A percentile compares a stretch with the other conserved stretches of the same genome.
phyloP scores from a whole-genome alignment of 2,329 filamentous ascomycete genomes.

The Fusarium siculi region DNA sequence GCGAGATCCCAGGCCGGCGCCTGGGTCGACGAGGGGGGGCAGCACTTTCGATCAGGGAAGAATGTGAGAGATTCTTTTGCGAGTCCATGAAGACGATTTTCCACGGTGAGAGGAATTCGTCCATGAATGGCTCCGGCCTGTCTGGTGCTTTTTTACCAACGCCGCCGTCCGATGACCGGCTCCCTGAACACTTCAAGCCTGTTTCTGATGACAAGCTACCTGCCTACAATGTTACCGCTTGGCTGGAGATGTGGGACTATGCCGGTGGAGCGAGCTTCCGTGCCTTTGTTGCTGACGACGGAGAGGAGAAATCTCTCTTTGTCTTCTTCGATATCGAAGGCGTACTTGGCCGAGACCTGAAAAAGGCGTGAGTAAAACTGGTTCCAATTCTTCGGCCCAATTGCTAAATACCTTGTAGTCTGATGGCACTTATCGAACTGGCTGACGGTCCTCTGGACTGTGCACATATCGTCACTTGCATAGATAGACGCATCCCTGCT shows the following conservation, averaged over 20 bases:
- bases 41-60: constrained; percentile 95
- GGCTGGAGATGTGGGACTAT: constrained; percentile 88
- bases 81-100: constrained; percentile 94
- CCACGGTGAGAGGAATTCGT: constrained; percentile 91
- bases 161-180: constrained; percentile 63
- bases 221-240: constrained; percentile 63
- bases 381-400: neutral
- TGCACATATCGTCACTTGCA: constrained; percentile 80
- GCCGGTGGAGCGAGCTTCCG: constrained; percentile 84
- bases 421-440: constrained; percentile 91
- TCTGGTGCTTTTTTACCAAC: constrained; percentile 75
- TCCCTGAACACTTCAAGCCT: constrained; percentile 51
- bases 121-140: constrained; percentile 83
- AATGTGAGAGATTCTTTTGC: constrained; percentile 99
- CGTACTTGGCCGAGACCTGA: constrained; percentile 79
- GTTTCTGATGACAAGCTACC: constrained; percentile 42
- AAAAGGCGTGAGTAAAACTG: constrained; percentile 77
- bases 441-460: constrained; percentile 81
- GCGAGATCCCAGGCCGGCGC: constrained; percentile 54
- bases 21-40: constrained; percentile 82
- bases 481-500: constrained; percentile 75
- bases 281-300: constrained; percentile 81
- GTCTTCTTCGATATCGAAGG: constrained; percentile 82
- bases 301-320: constrained; percentile 79
- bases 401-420: constrained; percentile 56